Percentiles rank a stretch among this genome's conserved stretches.
phyloP scores from a whole-genome alignment of 768 basidiomycete species.

The Termitomyces eurrhizus region DNA sequence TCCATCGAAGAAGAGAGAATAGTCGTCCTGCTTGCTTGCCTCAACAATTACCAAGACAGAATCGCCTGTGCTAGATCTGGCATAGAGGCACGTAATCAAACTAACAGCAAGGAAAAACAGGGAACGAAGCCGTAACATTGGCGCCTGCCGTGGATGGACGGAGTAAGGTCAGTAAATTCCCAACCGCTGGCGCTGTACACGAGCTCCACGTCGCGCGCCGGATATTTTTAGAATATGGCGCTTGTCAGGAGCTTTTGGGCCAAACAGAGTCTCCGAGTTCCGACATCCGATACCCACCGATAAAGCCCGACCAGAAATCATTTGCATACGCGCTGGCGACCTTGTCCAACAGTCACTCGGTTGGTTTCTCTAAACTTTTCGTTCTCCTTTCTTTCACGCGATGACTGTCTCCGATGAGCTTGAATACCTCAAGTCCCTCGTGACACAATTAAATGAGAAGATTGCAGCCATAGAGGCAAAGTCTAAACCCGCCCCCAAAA shows the following conservation, averaged over 20 bases:
- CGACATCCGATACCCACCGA: constrained; percentile 11
- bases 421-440: constrained; percentile 92
- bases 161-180: constrained; percentile 12
- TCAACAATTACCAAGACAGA: constrained; percentile 86
- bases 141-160: constrained; percentile 12
- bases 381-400: constrained; percentile 16
- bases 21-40: constrained; percentile 63
- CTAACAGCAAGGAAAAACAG: constrained; percentile 30
- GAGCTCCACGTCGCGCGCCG: constrained; percentile 21
- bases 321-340: constrained; percentile 13
- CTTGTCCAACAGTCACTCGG: constrained; percentile 13
- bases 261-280: constrained; percentile 10
- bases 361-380: constrained; percentile 9
- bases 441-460: constrained; percentile 87
- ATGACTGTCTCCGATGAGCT: constrained; percentile 79
- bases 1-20: constrained; percentile 78
- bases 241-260: constrained; percentile 13
- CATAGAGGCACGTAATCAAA: constrained; percentile 31
- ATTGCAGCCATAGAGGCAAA: constrained; percentile 75
- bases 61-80: constrained; percentile 77
- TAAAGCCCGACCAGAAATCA: constrained; percentile 28
- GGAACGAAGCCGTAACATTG: constrained; percentile 36
- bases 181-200: constrained; percentile 9
- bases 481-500: constrained; percentile 46
- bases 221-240: constrained; percentile 18